phyloP scores from a whole-genome alignment of 2,329 filamentous ascomycete genomes.

The Aureobasidium uvarum region DNA sequence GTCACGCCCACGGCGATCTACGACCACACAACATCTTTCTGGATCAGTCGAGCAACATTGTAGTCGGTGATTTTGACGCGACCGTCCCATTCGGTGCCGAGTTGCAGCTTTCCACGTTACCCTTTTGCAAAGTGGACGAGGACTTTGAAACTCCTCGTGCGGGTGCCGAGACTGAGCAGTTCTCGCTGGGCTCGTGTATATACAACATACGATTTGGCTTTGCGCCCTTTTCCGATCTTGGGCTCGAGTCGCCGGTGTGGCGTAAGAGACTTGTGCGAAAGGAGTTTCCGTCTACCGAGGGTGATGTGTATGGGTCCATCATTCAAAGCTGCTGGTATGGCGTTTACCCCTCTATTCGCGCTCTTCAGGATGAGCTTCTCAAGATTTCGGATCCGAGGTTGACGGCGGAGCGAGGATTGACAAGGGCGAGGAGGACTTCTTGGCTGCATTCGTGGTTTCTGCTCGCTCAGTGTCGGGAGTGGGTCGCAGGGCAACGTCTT shows the following conservation, averaged over 20 bases:
- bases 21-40: constrained; percentile 3
- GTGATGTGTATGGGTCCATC: neutral
- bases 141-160: neutral
- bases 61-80: constrained; percentile 3
- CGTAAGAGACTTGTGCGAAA: neutral
- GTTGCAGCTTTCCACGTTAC: neutral
- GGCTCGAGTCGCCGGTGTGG: constrained; percentile 14
- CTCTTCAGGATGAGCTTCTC: neutral
- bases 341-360: neutral
- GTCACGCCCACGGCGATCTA: constrained; percentile 9
- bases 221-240: neutral
- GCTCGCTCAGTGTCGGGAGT: constrained; percentile 4
- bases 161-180: constrained; percentile 10
- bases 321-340: constrained; percentile 9
- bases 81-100: neutral
- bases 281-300: neutral
- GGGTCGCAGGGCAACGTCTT: neutral
- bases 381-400: neutral
- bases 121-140: constrained; percentile 5
- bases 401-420: neutral
- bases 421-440: neutral
- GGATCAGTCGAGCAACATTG: neutral
- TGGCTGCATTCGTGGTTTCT: neutral
- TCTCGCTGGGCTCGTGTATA: constrained; percentile 4
- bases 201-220: constrained; percentile 9